Base-by-base conservation (phyloP, 2,329 filamentous ascomycete genomes). In the Dothiorella sarmentorum region DNA sequence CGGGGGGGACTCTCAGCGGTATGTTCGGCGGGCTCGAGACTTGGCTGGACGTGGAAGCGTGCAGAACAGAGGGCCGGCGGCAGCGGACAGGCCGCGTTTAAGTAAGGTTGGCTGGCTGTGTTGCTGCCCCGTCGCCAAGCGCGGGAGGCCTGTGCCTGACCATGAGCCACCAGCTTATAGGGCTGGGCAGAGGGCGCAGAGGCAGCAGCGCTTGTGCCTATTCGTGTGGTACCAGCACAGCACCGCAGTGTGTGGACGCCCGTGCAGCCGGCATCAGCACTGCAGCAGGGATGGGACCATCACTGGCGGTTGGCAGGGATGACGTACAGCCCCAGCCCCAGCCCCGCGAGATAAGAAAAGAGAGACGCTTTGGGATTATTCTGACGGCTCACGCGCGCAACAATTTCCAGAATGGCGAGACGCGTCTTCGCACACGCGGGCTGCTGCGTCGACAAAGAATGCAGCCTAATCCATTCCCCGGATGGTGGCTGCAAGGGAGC, bases 311-410 rank as follows among this genome's bases (percentile, higher is more conserved):
- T 53, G 49, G 49, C 47, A 52, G 31, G 24, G 27, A 40, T 53
- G 49, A 53, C 49, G 49, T 53, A 53, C 35, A 29, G 49, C 49
- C 49, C 49, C 49, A 29, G 49, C 49, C 49, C 49, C 49, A 53
- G 49, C 49, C 49, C 22, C 49, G 49, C 49, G 22, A n/a, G 47
- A 52, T 52, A 53, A 40, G 33, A 40, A 22, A n/a, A n/a, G n/a
- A n/a, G n/a, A n/a, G n/a, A n/a, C n/a, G n/a, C n/a, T n/a, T n/a
- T n/a, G n/a, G n/a, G n/a, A n/a, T n/a, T n/a, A n/a, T n/a, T n/a
- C n/a, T n/a, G n/a, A n/a, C n/a, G n/a, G n/a, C n/a, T n/a, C n/a
- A n/a, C n/a, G n/a, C n/a, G n/a, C n/a, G n/a, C n/a, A n/a, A n/a
- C 22, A 17, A 37, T 13, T 33, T 29, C 40, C 18, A 18, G 31